Percentiles rank a stretch among this genome's conserved stretches.
These are phyloP conservation scores for Ophiocordyceps robertsii DNA, from an alignment of 2,329 filamentous ascomycete genomes.

Conservation along the genomic window DNA sequence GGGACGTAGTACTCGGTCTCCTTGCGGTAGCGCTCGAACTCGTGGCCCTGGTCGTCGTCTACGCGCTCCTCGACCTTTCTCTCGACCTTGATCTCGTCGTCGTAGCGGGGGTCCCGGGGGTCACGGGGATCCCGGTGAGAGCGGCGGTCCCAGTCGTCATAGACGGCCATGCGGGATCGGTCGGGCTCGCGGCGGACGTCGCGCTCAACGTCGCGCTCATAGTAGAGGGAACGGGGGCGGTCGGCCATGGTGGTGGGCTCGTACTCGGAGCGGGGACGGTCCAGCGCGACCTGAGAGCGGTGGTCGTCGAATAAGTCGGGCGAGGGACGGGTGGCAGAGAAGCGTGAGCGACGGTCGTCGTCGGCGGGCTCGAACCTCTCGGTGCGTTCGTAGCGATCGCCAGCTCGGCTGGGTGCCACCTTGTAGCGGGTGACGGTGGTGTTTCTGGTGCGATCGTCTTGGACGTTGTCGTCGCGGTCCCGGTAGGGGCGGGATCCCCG, in stretches of 20 bases:
- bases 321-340: constrained; percentile 24
- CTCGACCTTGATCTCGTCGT: constrained; percentile 40
- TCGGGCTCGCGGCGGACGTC: constrained; percentile 14
- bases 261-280: constrained; percentile 37
- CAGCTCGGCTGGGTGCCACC: constrained; percentile 25
- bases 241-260: constrained; percentile 23
- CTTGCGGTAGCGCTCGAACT: constrained; percentile 45
- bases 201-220: constrained; percentile 31
- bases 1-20: constrained; percentile 50
- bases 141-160: constrained; percentile 32
- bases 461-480: constrained; percentile 19
- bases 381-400: constrained; percentile 25
- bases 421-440: constrained; percentile 41
- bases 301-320: constrained; percentile 30
- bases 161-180: constrained; percentile 19
- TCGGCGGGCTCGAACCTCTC: constrained; percentile 25
- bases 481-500: constrained; percentile 18
- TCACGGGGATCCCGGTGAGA: constrained; percentile 21
- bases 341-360: constrained; percentile 29
- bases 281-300: constrained; percentile 23
- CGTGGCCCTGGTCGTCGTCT: constrained; percentile 29
- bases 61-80: constrained; percentile 36
- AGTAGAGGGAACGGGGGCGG: constrained; percentile 24
- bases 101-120: constrained; percentile 24
- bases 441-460: constrained; percentile 31